phyloP scores from a whole-genome alignment of 2,329 filamentous ascomycete species.

The Aspergillus neoniger region DNA sequence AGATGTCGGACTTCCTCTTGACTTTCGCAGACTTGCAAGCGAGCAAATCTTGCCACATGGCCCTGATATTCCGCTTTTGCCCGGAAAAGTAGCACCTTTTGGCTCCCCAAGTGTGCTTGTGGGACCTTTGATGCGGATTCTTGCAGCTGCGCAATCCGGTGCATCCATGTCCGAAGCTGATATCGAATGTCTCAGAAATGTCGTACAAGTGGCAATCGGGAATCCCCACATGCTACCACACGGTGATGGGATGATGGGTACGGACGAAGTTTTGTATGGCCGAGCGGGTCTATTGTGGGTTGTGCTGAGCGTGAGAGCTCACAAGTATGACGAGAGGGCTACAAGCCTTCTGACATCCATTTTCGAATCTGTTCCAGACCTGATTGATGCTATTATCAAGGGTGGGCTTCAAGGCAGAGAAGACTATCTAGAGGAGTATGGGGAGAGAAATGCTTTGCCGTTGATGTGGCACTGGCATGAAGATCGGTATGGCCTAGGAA shows the following conservation, averaged over 20 bases:
- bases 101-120: slow-evolving; percentile 34
- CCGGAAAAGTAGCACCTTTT: slow-evolving; percentile 37
- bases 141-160: slow-evolving; percentile 20
- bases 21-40: slow-evolving; percentile 31
- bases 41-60: slow-evolving; percentile 30
- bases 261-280: slow-evolving; percentile 43
- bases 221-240: slow-evolving; percentile 32
- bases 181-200: slow-evolving; percentile 31
- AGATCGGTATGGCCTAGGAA: slow-evolving; percentile 39
- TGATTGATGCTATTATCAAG: slow-evolving; percentile 37
- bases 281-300: slow-evolving; percentile 42
- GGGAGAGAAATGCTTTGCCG: slow-evolving; percentile 34
- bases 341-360: slow-evolving; percentile 24
- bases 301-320: slow-evolving; percentile 37
- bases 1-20: slow-evolving; percentile 15
- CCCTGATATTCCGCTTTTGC: slow-evolving; percentile 27
- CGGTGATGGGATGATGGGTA: slow-evolving; percentile 32
- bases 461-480: slow-evolving; percentile 46
- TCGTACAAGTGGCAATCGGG: slow-evolving; percentile 31
- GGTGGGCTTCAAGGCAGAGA: slow-evolving; percentile 35
- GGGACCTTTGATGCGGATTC: slow-evolving; percentile 30
- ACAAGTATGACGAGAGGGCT: slow-evolving; percentile 25
- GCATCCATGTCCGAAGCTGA: slow-evolving; percentile 29
- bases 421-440: slow-evolving; percentile 34
- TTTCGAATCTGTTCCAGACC: slow-evolving; percentile 31